Conservation (phyloP, 495 filamentous ascomycete genomes). For the Penicillium silybi region DNA sequence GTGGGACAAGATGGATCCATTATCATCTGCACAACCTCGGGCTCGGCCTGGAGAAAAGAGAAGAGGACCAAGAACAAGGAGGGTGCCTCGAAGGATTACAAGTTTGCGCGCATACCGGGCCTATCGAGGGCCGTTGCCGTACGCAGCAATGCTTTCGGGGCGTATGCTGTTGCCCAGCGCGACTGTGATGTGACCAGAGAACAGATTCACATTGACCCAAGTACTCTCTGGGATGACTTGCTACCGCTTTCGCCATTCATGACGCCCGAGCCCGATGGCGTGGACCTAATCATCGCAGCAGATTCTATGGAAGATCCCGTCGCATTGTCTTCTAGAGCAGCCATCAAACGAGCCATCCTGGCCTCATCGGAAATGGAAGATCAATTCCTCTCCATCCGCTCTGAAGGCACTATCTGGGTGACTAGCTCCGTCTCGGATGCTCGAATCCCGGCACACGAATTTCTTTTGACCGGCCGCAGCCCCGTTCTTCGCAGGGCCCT, state of each 20-base stretch:
- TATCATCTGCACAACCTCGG: constrained; percentile 87
- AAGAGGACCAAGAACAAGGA: constrained; percentile 78
- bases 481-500: constrained; percentile 61
- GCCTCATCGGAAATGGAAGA: constrained; percentile 54
- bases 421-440: constrained; percentile 60
- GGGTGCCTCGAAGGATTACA: constrained; percentile 70
- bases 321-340: constrained; percentile 18
- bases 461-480: constrained; percentile 72
- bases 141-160: constrained; percentile 80
- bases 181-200: constrained; percentile 79
- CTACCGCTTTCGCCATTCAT: constrained; percentile 62
- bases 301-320: constrained; percentile 12
- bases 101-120: constrained; percentile 84
- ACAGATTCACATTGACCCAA: constrained; percentile 61
- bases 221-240: constrained; percentile 70
- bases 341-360: constrained; percentile 45
- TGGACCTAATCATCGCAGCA: constrained; percentile 13
- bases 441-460: constrained; percentile 76
- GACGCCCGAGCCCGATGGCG: constrained; percentile 9
- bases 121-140: constrained; percentile 80
- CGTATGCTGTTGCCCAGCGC: constrained; percentile 81
- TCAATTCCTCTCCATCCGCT: constrained; percentile 37
- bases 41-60: constrained; percentile 84
- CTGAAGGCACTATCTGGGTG: constrained; percentile 40
- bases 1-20: constrained; percentile 93